A percentile compares a stretch with the other conserved stretches of the same genome.
Conservation (phyloP, 2,329 filamentous ascomycete species). For the Thyridium curvatum region DNA sequence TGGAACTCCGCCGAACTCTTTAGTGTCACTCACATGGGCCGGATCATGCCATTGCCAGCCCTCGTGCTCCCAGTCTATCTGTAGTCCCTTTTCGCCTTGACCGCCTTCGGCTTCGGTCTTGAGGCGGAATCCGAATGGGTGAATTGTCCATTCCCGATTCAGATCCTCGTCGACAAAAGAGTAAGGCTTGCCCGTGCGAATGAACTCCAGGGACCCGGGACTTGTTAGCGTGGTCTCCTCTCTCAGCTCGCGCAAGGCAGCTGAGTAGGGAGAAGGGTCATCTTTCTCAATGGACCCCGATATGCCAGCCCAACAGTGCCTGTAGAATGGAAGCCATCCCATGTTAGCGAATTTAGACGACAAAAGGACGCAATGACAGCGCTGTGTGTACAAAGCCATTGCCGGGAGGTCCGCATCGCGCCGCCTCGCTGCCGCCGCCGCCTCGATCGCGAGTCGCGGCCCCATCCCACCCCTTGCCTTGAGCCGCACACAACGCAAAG, state of each 20-base stretch:
- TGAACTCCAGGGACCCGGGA: conserved; percentile 34
- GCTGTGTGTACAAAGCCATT: too few relatives aligned
- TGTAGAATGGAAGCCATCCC: conserved; percentile 12
- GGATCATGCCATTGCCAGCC: conserved; percentile 52
- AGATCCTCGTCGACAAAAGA: conserved; percentile 46
- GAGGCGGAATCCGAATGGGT: conserved; percentile 55
- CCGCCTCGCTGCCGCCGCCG: too few relatives aligned
- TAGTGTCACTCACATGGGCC: conserved; percentile 36
- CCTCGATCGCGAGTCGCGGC: background rate
- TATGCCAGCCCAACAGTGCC: conserved; percentile 53
- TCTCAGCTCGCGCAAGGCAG: conserved; percentile 55
- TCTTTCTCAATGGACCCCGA: conserved; percentile 52
- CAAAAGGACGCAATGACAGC: too few relatives aligned
- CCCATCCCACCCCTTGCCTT: conserved; percentile 1
- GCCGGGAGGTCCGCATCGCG: too few relatives aligned
- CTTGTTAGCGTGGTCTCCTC: conserved; percentile 55
- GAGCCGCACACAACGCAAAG: background rate
- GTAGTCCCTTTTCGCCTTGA: conserved; percentile 37
- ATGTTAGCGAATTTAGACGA: too few relatives aligned
- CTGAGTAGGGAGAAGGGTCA: conserved; percentile 45
- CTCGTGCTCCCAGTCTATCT: conserved; percentile 57
- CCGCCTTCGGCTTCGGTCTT: conserved; percentile 27
- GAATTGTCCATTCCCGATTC: conserved; percentile 53
- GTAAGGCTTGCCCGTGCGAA: conserved; percentile 53
- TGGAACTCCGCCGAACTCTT: conserved; percentile 46